phyloP scores from a whole-genome alignment of 345 rosid genomes.

The Eucalyptus coolabah region DNA sequence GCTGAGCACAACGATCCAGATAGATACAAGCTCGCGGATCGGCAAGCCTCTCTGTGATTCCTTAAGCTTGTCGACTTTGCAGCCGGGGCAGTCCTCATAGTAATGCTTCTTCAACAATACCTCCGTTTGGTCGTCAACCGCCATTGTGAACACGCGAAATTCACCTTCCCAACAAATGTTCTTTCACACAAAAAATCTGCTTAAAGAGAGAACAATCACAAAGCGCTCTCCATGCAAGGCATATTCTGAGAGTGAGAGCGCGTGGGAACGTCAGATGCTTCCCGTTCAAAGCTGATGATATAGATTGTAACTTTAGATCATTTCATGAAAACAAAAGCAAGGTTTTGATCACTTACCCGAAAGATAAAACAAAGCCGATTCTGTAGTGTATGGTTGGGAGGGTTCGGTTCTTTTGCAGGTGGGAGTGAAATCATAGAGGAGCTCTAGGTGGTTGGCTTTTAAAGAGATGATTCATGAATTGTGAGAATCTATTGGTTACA shows the following conservation, averaged over 20 bases:
- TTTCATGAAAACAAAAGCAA: neutral
- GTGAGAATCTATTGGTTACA: neutral
- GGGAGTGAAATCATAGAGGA: neutral
- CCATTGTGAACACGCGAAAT: neutral
- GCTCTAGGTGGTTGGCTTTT: neutral
- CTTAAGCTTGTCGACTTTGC: slow-evolving; percentile 55
- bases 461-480: neutral
- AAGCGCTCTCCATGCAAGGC: neutral
- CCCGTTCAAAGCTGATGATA: neutral
- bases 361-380: neutral
- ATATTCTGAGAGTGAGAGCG: neutral
- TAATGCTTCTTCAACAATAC: slow-evolving; percentile 43
- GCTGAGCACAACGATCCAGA: slow-evolving; percentile 71
- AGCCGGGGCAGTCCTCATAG: slow-evolving; percentile 74
- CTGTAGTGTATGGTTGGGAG: neutral
- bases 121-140: slow-evolving; percentile 1
- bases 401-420: neutral
- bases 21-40: slow-evolving; percentile 28
- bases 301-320: neutral
- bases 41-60: slow-evolving; percentile 48
- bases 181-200: neutral
- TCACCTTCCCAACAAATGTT: slow-evolving; percentile 4
- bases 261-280: neutral
- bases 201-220: neutral
- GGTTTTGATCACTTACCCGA: neutral